Evolutionary conservation across 2,329 filamentous ascomycete genomes (phyloP), one percentile per base, ranked within the genome.

Genomic region (Penicillium sp.): DNA sequence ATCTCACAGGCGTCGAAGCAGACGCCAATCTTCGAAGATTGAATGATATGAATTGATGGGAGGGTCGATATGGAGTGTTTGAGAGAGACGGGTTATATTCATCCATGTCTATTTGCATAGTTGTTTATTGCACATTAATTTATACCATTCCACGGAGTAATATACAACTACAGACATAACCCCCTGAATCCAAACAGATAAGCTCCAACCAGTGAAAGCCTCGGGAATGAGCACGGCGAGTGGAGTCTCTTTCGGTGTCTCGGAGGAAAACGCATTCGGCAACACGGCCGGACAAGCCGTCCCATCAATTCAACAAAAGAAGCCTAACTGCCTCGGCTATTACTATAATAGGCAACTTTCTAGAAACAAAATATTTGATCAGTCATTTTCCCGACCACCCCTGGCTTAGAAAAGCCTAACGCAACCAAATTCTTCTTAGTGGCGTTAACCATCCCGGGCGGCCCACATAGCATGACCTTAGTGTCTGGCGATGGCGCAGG

Each of bases 401-500:
- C 79, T 0, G 83, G 80, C 53, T 77, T 73, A 59, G 81, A 71
- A 59, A 81, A 86, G 0, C 83, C 84, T 36, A 86, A 55, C 10
- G 72, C 72, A 0, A 71, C 72, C 59, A 85, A 66, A 8, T 71
- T 73, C 64, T 78, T 81, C 73, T 85, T 87, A 15, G 79, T 76
- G 0, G 82, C 83, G 44, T 80, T 80, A 5, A 87, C 73, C 83
- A 87, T 84, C 0, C 79, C 80, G 0, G 84, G 84, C 0, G 85
- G 85, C 0, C 85, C 85, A 62, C 85, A 87, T 1, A 87, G 70
- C 74, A 86, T 74, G 8, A 84, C 67, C 67, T 84, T 86, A 2
- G 77, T 76, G 15, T 82, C 79, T 0, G 65, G 44, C 0, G 71
- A 73, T 0, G 83, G 70, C 0, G 64, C 61, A 1, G 84, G 83